Conservation (phyloP, 352 stramenopile genomes). For the Globisporangium nagaii region DNA sequence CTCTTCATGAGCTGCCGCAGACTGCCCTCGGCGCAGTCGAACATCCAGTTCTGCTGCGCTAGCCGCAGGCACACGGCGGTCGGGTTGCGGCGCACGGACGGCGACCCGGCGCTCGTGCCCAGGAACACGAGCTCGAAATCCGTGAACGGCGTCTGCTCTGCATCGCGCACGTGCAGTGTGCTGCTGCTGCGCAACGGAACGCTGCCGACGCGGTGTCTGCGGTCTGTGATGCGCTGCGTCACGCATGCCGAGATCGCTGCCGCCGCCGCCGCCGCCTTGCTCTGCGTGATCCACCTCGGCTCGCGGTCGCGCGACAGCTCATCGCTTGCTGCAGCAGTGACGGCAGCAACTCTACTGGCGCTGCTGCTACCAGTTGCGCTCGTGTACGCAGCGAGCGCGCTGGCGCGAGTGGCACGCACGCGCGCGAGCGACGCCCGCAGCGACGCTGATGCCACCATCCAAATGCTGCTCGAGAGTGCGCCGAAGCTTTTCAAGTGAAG, state of each 20-base stretch:
- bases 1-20: conserved; percentile 80
- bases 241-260: conserved; percentile 15
- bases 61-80: conserved; percentile 56
- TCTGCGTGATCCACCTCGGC: conserved; percentile 10
- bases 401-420: neutral
- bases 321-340: neutral
- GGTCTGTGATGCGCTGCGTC: conserved; percentile 28
- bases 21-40: conserved; percentile 83
- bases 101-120: conserved; percentile 72
- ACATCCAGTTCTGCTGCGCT: conserved; percentile 79
- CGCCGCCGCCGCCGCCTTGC: conserved; percentile 3
- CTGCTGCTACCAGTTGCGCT: neutral
- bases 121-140: conserved; percentile 83
- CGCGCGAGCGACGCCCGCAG: neutral
- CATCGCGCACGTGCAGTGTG: conserved; percentile 25
- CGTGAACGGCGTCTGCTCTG: conserved; percentile 54
- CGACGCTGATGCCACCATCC: neutral
- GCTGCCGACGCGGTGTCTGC: conserved; percentile 31
- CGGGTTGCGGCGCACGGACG: conserved; percentile 59
- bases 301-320: neutral
- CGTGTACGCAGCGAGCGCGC: neutral
- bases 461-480: neutral
- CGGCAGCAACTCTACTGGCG: neutral
- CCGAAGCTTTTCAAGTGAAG: neutral
- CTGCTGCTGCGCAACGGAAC: conserved; percentile 61